Base-by-base conservation (phyloP, 192 early-diverging fungal species). In the Podila horticola region DNA sequence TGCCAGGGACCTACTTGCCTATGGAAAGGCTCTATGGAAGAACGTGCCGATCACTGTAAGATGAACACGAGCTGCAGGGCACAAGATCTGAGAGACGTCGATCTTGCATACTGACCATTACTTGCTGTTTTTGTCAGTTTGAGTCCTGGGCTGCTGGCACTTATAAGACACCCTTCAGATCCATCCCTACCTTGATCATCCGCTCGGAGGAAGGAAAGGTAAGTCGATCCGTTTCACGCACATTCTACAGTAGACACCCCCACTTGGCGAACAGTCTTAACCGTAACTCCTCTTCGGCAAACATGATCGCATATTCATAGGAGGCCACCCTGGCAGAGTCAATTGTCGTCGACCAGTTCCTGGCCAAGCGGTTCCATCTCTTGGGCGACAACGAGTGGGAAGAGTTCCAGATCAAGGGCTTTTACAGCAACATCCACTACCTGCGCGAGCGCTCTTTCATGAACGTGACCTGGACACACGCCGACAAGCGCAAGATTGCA, bases 301-400 rank as follows among this genome's bases (percentile, higher is more conserved):
- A 12, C 7, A 15, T 45, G 41, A 17, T 5, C 52, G 13, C 31
- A 17, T 17, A 6, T 20, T 0, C 19, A 8, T 61, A 72, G 76
- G 59, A 79, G 41, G 51, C n/a, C 12, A 57, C 71, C 22, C 24
- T 79, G 1, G 26, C 70, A 55, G 76, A 79, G 61, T 68, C 70
- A 1, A 64, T 72, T 12, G 76, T 79, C 6, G 58, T 79, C 3
- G 76, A 72, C 52, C 70, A 68, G 50, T 79, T 67, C 55, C 55
- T 79, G 2, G 76, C 70, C 13, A 72, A 72, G 30, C 59, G 50
- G 22, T 67, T 79, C 61, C 24, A 66, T 2, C 59, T 79, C 19
- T 59, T 79, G 22, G 76, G 76, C 1, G 49, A 72, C 59, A 79
- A 79, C 22, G 70, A 72, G 58, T 79, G 65, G 64, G 76, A 79